phyloP scores from a whole-genome alignment of 108 stramenopile genomes.

The Pseudonitzschia multiseries region DNA sequence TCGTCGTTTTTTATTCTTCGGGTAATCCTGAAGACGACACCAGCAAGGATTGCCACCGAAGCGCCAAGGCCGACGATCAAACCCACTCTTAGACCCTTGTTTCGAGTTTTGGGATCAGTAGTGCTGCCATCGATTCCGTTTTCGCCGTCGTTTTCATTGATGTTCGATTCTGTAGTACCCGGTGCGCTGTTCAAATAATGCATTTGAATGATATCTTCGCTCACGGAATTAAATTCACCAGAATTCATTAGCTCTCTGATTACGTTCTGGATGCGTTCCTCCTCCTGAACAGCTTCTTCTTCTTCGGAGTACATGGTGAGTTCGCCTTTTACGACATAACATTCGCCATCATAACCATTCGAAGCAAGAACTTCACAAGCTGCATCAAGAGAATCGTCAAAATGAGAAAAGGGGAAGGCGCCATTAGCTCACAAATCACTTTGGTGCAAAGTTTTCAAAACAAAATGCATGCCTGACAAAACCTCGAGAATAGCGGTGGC shows the following conservation, averaged over 20 bases:
- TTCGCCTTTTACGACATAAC: constrained; percentile 30
- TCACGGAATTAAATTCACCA: constrained; percentile 17
- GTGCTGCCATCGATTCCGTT: constrained; percentile 1
- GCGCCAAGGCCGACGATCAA: constrained; percentile 21
- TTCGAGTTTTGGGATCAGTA: neutral
- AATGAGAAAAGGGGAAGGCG: neutral
- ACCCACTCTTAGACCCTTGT: constrained; percentile 12
- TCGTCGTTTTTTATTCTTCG: constrained; percentile 9
- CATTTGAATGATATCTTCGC: constrained; percentile 17
- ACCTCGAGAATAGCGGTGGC: no score
- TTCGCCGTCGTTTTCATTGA: neutral
- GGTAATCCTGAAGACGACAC: constrained; percentile 19
- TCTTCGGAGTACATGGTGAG: constrained; percentile 22
- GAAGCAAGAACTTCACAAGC: neutral
- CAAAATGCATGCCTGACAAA: no score
- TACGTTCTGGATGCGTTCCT: neutral
- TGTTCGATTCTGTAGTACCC: constrained; percentile 1
- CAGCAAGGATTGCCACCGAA: constrained; percentile 24
- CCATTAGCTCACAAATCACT: no score
- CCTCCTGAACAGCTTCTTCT: constrained; percentile 5
- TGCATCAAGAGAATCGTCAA: neutral
- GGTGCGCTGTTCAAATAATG: constrained; percentile 24
- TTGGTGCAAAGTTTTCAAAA: no score
- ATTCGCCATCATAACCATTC: neutral
- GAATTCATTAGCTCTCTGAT: constrained; percentile 29